Evolutionary conservation across 2,329 filamentous ascomycete species (phyloP), one percentile per base, ranked within the genome.

Genomic region (Penicillium fuscoglaucum): DNA sequence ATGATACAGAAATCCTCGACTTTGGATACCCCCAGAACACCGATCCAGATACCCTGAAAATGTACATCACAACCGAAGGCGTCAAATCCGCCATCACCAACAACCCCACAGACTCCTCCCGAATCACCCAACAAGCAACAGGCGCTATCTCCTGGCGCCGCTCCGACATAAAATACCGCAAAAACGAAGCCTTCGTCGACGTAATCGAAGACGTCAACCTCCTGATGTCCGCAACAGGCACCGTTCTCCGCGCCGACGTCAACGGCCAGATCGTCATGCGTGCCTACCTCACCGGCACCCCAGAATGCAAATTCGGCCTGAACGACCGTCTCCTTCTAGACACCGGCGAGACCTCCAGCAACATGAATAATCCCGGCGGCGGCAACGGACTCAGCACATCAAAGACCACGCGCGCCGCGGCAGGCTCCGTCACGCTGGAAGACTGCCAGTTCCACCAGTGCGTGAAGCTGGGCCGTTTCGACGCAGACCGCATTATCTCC

Each of bases 361-460:
- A 63, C 4, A 29, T 44, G n/a, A 55, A 60, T 17, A 59, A 50
- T 21, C 51, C 64, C 28, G 84, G 84, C 59, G 83, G 89, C 69
- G 84, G 85, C 57, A 78, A 90, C 51, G 84, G 84, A 62, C 85
- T 88, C 13, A 64, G 63, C 8, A 61, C 90, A 88, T 55, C 88
- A 61, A 97, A 96, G 76, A 91, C 93, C 31, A 97, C 95, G 40
- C 93, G 96, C 75, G 95, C 95, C 0, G 95, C 95, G 0, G 95
- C 95, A 1, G 95, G 95, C 37, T 96, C 90, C 63, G 96, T 99
- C 53, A 96, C 93, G 0, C 83, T 99, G 28, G 96, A 99, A 74
- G 95, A 99, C 76, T 98, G 96, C 72, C 95, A 98, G 72, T 97
- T 99, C 79, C 95, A 99, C 77, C 95, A 99, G 77, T 99, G 95